Conservation (phyloP, 371 early-diverging fungal species). For the Sanchytrium tribonematis region DNA sequence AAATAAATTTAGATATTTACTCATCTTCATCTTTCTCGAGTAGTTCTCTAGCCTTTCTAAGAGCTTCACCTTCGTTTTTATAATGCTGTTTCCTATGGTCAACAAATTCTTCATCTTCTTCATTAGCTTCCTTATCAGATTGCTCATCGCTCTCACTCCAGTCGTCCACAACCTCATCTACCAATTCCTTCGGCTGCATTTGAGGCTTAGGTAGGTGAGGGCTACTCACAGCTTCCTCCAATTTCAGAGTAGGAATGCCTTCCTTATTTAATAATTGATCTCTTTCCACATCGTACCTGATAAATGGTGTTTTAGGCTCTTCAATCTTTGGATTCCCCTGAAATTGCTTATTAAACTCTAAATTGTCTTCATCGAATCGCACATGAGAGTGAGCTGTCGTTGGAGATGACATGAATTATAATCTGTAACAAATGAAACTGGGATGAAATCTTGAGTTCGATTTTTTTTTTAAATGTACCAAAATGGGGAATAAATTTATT, state of each 20-base stretch:
- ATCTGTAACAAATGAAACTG: no score
- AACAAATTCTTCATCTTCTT: conserved; percentile 1
- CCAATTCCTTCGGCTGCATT: not conserved
- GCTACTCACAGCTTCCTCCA: not conserved
- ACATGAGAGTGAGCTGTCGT: no score
- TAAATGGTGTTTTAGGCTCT: not conserved
- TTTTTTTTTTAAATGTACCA: no score
- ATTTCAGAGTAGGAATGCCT: not conserved
- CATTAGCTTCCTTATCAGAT: not conserved
- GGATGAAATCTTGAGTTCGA: no score
- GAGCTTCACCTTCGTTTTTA: not conserved
- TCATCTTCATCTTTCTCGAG: not conserved
- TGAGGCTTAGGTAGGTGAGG: not conserved
- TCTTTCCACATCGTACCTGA: not conserved
- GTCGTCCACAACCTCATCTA: not conserved
- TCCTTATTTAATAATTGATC: not conserved
- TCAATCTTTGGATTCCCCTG: not conserved
- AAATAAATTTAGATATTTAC: not conserved
- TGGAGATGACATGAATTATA: no score
- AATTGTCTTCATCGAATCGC: not conserved
- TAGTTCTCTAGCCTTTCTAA: not conserved
- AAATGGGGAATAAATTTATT: not conserved
- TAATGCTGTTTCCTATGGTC: not conserved
- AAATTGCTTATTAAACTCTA: not conserved
- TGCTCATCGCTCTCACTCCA: not conserved